Percentiles rank a stretch among this genome's conserved stretches.
phyloP scores from a whole-genome alignment of 1,139 yeast species.

The Schizosaccharomyces versatilis region DNA sequence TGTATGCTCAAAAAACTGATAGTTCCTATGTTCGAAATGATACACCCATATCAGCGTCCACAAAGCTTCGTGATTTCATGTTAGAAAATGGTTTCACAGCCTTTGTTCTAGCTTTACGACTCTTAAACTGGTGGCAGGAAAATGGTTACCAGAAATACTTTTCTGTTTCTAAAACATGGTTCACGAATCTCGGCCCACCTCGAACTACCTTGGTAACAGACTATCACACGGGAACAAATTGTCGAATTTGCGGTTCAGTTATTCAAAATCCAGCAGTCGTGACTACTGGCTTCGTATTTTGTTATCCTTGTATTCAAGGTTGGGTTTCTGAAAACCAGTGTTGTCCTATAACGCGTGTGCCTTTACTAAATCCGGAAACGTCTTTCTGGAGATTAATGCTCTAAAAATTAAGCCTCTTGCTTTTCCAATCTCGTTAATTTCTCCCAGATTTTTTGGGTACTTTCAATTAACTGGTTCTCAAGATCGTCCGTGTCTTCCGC shows the following conservation, averaged over 20 bases:
- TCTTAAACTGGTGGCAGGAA: not conserved
- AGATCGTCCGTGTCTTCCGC: not conserved
- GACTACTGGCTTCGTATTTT: not conserved
- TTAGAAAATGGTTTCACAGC: too few species aligned
- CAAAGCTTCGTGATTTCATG: too few species aligned
- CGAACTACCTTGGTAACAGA: not conserved
- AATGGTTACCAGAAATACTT: not conserved
- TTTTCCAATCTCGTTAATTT: not conserved
- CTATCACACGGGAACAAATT: not conserved
- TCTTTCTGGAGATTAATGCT: constrained; percentile 1
- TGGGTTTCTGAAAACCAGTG: not conserved
- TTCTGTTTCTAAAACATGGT: not conserved
- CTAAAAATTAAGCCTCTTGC: not conserved
- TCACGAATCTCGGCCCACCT: not conserved
- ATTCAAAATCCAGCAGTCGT: not conserved
- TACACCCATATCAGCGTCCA: too few species aligned
- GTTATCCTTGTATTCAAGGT: not conserved
- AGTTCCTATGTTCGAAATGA: too few species aligned
- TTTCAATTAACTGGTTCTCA: not conserved
- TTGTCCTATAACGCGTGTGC: not conserved
- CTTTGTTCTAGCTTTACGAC: not conserved
- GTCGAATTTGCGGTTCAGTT: not conserved
- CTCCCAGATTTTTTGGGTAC: not conserved
- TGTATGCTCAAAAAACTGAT: not conserved
- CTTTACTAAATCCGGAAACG: not conserved